Evolutionary conservation across 768 basidiomycete species (phyloP).

Genomic region (Mycena olivaceomarginata): DNA sequence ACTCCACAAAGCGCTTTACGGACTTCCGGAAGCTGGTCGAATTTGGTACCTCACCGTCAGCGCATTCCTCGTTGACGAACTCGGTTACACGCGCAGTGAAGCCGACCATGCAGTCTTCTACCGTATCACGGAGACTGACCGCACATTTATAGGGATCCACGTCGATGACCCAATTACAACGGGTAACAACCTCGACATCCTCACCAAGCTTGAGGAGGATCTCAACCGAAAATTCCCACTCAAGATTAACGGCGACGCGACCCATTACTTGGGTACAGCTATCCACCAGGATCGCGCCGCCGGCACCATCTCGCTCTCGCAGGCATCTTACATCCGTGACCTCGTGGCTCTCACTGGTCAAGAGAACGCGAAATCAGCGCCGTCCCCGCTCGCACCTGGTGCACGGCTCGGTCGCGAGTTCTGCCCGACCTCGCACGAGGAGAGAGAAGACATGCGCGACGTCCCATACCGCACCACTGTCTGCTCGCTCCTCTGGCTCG

Average conservation of each 20-base stretch:
- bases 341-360: not conserved
- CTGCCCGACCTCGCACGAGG: no score
- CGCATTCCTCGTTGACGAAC: no score
- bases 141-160: no score
- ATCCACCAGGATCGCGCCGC: slow-evolving; percentile 35
- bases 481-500: slow-evolving; percentile 51
- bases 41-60: no score
- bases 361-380: no score
- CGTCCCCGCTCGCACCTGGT: no score
- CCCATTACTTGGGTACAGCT: slow-evolving; percentile 24
- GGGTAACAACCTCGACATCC: not conserved
- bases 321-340: not conserved
- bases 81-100: no score
- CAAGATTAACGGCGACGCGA: not conserved
- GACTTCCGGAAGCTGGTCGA: not conserved
- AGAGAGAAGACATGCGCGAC: slow-evolving; percentile 22
- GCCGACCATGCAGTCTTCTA: not conserved
- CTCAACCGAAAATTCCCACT: not conserved
- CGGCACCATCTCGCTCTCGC: slow-evolving; percentile 36
- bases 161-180: not conserved
- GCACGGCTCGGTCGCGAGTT: no score
- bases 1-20: slow-evolving; percentile 50
- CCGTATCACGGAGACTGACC: no score
- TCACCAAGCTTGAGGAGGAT: not conserved
- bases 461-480: slow-evolving; percentile 53